These are phyloP conservation scores for Nakataea oryzae DNA, from an alignment of 2,329 filamentous ascomycete species.

Conservation along the genomic window DNA sequence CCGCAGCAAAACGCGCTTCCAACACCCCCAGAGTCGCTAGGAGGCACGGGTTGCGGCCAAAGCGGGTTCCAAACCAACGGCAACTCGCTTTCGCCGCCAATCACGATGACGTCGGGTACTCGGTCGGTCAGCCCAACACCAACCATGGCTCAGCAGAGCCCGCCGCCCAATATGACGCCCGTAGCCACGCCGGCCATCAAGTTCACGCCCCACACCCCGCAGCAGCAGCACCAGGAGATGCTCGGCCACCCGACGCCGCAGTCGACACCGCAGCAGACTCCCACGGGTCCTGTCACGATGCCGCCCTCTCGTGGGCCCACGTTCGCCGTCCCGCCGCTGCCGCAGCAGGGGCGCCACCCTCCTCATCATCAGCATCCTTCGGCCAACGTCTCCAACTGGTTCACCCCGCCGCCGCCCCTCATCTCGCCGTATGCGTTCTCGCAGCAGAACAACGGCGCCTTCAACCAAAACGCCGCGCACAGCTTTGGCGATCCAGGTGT, in stretches of 20 bases:
- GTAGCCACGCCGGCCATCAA: conserved; percentile 5
- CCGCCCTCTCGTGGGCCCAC: conserved; percentile 12
- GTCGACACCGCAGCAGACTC: conserved; percentile 11
- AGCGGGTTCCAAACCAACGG: conserved; percentile 10
- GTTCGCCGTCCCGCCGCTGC: conserved; percentile 28
- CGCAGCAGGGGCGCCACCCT: conserved; percentile 19
- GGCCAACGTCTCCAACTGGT: conserved; percentile 39
- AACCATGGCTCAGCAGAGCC: conserved; percentile 17
- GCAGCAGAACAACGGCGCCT: conserved; percentile 27
- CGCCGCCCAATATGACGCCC: conserved; percentile 2
- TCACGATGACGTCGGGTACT: conserved; percentile 11
- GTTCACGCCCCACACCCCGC: conserved; percentile 5
- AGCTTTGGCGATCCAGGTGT: conserved; percentile 9
- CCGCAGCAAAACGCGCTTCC: conserved; percentile 18
- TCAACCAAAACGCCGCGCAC: conserved; percentile 16
- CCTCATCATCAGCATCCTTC: conserved; percentile 19
- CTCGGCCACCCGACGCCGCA: conserved; percentile 9
- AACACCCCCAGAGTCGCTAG: conserved; percentile 33
- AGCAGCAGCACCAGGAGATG: conserved; percentile 4
- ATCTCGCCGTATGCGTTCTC: conserved; percentile 40
- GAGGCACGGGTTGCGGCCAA: conserved; percentile 14
- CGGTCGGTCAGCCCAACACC: conserved; percentile 22
- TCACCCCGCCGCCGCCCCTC: conserved; percentile 39
- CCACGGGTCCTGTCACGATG: conserved; percentile 7
- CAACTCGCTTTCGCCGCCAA: conserved; percentile 25